Evolutionary conservation across 305 asterid genomes (phyloP).

Genomic region (Solanum hybrid): DNA sequence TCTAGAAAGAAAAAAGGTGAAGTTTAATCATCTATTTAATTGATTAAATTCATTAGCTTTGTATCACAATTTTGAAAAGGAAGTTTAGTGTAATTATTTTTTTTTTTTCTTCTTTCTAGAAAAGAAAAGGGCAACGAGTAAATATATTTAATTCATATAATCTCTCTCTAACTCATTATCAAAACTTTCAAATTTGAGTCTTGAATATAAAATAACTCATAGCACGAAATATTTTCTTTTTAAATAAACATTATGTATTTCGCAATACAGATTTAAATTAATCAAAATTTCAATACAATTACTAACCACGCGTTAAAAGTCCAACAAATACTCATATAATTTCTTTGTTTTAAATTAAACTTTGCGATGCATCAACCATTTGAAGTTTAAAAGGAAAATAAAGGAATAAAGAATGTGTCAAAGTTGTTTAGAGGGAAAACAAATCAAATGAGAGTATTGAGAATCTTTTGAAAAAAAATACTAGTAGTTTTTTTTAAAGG

Average conservation of each 20-base stretch:
- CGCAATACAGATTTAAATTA: rapidly evolving
- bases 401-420: neutral
- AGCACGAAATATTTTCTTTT: rapidly evolving
- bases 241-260: rapidly evolving
- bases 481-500: neutral
- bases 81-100: neutral
- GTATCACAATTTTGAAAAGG: neutral
- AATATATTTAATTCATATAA: neutral
- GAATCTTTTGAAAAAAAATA: neutral
- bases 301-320: neutral
- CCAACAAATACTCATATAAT: neutral
- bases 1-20: neutral
- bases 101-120: neutral
- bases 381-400: neutral
- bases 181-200: neutral
- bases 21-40: neutral
- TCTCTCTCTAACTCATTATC: neutral
- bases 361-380: neutral
- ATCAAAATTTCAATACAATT: neutral
- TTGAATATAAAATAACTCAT: neutral
- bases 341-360: neutral
- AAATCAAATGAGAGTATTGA: neutral
- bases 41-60: neutral
- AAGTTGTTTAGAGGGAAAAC: neutral
- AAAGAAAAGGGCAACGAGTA: neutral